Evolutionary conservation across 2,329 filamentous ascomycete genomes (phyloP).

Genomic region (Arthrobotrys pseudoclavata): DNA sequence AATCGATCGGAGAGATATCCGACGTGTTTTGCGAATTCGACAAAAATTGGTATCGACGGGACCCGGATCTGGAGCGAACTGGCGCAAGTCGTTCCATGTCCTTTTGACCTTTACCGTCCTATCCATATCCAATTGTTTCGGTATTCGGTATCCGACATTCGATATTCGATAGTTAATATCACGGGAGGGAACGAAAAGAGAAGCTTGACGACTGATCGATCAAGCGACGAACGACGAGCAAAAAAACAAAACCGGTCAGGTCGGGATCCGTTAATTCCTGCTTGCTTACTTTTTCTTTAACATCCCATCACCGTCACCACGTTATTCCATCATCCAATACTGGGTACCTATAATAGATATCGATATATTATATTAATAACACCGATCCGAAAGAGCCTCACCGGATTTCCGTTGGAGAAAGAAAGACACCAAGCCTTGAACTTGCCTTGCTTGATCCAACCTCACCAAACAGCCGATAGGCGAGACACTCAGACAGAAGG

Average conservation of each 20-base stretch:
- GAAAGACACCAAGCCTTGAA: conserved; percentile 10
- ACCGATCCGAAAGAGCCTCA: conserved; percentile 1
- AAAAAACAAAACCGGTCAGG: not conserved
- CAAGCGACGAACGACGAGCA: not conserved
- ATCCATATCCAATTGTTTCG: not conserved
- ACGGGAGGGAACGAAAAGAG: not conserved
- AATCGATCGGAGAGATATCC: not conserved
- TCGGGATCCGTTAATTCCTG: conserved; percentile 2
- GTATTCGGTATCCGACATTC: too few species aligned
- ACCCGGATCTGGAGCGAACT: conserved; percentile 9
- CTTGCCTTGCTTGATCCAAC: not conserved
- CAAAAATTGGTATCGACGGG: not conserved
- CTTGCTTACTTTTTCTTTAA: not conserved
- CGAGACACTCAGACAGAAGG: conserved; percentile 1
- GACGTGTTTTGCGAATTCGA: conserved; percentile 10
- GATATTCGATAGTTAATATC: not conserved
- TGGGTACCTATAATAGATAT: not conserved
- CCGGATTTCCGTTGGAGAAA: not conserved
- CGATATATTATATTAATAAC: not conserved
- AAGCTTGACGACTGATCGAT: conserved; percentile 1
- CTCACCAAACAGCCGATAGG: conserved; percentile 30
- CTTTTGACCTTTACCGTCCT: not conserved
- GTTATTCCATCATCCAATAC: not conserved
- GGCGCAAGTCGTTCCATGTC: not conserved
- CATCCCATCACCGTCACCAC: conserved; percentile 1